Evolutionary conservation across 2,329 filamentous ascomycete genomes (phyloP), one percentile per base, ranked within the genome.

Genomic region (Ceratocystis destructans): DNA sequence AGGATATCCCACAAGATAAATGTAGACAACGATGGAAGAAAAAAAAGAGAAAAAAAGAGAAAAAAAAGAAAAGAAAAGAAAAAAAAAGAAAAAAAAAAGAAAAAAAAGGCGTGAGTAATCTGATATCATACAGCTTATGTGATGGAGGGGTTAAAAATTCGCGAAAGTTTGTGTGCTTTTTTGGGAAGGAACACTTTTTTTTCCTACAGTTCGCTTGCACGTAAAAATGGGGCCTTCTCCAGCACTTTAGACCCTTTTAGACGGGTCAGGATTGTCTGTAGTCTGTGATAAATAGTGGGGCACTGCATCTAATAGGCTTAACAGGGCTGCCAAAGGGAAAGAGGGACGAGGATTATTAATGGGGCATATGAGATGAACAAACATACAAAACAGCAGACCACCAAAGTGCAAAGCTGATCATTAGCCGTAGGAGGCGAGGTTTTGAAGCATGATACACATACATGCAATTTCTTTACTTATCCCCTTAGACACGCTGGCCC

Each of bases 61-160:
- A 7, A 41, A 8, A 53, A 17, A 33, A 53, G 31, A 28, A 48
- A 20, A 5, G 22, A 48, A 20, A 20, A 7, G 5, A 64, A 7
- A 37, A 31, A 37, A 6, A 44, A 7, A 41, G 6, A 53, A 17
- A 37, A 53, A 22, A 50, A 37, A 25, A 62, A 41, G 28, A 46
- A 37, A 53, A 62, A 57, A 46, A 22, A 63, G 22, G 10, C 48
- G 15, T 25, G 10, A 28, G 55, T 59, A 48, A 48, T 65, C 44
- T 65, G 64, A 65, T 65, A 65, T 65, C 53, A 65, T 46, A 53
- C 22, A 57, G 41, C 37, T 53, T 41, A n/a, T 33, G 37, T 15
- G 44, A 66, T 64, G 50, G 66, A 66, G 64, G 66, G 66, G 66
- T 68, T 61, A 61, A 68, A 68, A 68, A 68, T 66, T 66, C 66